Evolutionary conservation across 2,329 filamentous ascomycete genomes (phyloP), one percentile per base, ranked within the genome.

Genomic region (Talaromyces sp.): DNA sequence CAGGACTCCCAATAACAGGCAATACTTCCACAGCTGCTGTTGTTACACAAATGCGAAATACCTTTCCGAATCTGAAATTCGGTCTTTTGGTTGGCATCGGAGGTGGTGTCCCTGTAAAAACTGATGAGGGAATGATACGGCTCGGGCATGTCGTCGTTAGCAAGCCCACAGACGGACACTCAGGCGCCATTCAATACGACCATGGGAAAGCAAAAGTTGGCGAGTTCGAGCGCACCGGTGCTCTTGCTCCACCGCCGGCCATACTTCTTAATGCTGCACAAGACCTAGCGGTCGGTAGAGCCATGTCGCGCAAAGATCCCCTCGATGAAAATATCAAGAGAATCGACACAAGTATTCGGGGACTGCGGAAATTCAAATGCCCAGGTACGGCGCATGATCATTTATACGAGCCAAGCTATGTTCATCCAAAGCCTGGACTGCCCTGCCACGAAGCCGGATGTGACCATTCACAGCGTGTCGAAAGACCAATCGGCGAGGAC

Each of bases 91-190:
- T 66, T 23, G 64, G 64, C 10, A 66, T 66, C 23, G 64, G 61
- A 28, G 64, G 64, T 28, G 64, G 64, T 34, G 56, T 64, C 14
- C 63, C 64, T 23, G 23, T 42, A 27, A 30, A 28, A 12, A 42
- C 50, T 1, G n/a, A 59, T n/a, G 47, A 61, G 8, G 59, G 40
- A n/a, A 28, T 42, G 6, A 57, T 66, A 5, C 57, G 65, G 7
- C 61, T 66, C 27, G 64, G 65, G n/a, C 62, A 65, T 64, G 62
- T 65, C 34, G 63, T 65, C 5, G 57, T 65, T 34, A 51, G 63
- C 16, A 40, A 47, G 28, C 63, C 58, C 5, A 33, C 33, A 18
- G 54, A 27, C 27, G 53, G 50, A 5, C 33, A 57, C 18, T 50
- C 61, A 18, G 55, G 55, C 3, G 55, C 40, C 5, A n/a, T 36